Evolutionary conservation across 306 rosid species (phyloP).

Genomic region (Canavalia gladiata): DNA sequence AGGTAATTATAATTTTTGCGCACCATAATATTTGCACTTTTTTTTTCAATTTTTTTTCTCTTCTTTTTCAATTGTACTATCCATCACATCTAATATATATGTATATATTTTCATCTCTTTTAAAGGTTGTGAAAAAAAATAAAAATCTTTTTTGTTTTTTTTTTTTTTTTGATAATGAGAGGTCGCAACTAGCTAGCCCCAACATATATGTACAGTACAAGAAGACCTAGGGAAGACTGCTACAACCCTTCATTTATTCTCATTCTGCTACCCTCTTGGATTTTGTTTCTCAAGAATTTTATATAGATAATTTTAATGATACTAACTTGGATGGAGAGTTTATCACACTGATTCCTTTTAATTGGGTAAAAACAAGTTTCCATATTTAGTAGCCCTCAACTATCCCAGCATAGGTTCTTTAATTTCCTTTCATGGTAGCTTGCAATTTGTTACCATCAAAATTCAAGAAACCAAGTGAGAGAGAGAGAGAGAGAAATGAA

Average conservation of each 20-base stretch:
- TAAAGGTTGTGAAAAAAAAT: no score
- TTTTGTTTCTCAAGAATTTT: constrained; percentile 5
- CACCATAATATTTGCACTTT: no score
- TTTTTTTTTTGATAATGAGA: not conserved
- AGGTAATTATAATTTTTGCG: no score
- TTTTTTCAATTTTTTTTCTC: not conserved
- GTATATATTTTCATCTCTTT: no score
- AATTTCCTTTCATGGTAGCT: constrained; percentile 27
- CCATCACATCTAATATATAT: not conserved
- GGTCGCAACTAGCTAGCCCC: constrained; percentile 45
- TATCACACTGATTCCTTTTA: constrained; percentile 18
- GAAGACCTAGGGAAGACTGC: constrained; percentile 42
- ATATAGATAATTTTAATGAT: no score
- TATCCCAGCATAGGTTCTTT: constrained; percentile 6
- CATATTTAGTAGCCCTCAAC: constrained; percentile 46
- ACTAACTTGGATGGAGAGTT: not conserved
- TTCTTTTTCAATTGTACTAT: not conserved
- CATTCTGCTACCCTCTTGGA: not conserved
- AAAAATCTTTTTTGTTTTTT: no score
- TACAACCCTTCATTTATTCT: constrained; percentile 23
- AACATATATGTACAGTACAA: constrained; percentile 38
- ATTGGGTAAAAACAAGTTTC: constrained; percentile 41
- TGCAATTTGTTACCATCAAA: constrained; percentile 21
- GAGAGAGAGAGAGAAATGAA: not conserved
- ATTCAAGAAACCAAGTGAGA: not conserved